Conservation (phyloP, 345 rosid species). For the Noccaea caerulescens region DNA sequence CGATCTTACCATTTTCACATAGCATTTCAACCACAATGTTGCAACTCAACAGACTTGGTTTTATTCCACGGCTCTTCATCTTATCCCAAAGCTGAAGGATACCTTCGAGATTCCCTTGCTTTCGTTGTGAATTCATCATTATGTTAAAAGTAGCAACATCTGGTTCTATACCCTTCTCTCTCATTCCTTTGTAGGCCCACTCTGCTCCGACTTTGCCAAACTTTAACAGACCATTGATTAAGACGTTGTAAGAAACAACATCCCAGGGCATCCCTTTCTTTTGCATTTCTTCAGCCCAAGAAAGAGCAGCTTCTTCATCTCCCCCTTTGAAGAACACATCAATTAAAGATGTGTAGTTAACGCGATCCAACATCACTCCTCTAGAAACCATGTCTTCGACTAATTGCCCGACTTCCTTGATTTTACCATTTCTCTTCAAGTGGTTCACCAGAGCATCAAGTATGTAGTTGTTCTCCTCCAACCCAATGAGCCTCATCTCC, state of each 20-base stretch:
- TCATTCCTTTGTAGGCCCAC: conserved; percentile 63
- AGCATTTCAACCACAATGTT: conserved; percentile 61
- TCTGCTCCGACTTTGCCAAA: conserved; percentile 60
- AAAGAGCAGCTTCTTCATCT: conserved; percentile 69
- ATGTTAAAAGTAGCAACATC: conserved; percentile 71
- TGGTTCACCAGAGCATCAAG: conserved; percentile 71
- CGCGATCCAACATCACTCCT: conserved; percentile 65
- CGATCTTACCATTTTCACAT: conserved; percentile 55
- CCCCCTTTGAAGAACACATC: conserved; percentile 85
- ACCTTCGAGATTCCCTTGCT: conserved; percentile 57
- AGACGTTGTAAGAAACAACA: conserved; percentile 76
- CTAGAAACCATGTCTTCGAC: conserved; percentile 55
- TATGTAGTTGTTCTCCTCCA: conserved; percentile 61
- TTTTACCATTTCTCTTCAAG: conserved; percentile 63
- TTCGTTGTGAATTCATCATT: conserved; percentile 69
- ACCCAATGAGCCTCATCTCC: conserved; percentile 65
- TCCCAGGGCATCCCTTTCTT: conserved; percentile 66
- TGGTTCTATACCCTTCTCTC: conserved; percentile 71
- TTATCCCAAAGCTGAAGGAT: conserved; percentile 68
- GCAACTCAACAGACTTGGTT: conserved; percentile 70
- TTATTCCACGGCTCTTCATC: conserved; percentile 59
- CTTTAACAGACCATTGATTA: conserved; percentile 69
- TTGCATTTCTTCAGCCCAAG: conserved; percentile 70
- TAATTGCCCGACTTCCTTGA: conserved; percentile 59
- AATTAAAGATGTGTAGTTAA: conserved; percentile 88